Base-by-base conservation (phyloP, 2,329 filamentous ascomycete species). In the Malbranchea zuffiana region DNA sequence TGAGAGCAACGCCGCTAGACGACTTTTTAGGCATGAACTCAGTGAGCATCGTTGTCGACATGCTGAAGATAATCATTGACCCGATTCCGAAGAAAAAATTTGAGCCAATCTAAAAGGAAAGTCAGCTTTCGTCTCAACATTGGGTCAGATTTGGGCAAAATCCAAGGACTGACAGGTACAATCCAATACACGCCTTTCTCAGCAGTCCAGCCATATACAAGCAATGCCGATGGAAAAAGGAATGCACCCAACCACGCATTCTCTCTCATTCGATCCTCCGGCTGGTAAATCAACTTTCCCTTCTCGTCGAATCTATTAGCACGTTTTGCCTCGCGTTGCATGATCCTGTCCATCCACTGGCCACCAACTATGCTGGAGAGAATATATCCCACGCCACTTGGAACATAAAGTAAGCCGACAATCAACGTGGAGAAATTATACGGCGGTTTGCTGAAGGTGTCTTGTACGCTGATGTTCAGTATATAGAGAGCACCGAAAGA, bases 231-330 rank as follows among this genome's bases (percentile, higher is more conserved):
- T 0, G 84, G 84, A 48, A 81, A 87, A 30, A 87, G 47, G 3
- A 75, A 64, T 1, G 78, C 78, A 3, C 79, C 80, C 1, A 87
- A 57, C 79, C 79, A 88, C 2, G 80, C 80, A 52, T 92, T 90
- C 53, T 88, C 80, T 28, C 78, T 69, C 74, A 90, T 82, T 8
- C 84, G 72, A 55, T 92, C 84, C 59, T 90, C 84, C 0, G 84
- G 84, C 2, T 75, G 65, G 50, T 75, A 80, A 6, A 83, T 62
- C 13, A 84, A 63, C 41, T 69, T 71, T 10, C 82, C 82, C 24
- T 72, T 59, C 23, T 69, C 70, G 47, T 84, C 80, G 49, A 78
- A 80, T 16, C 82, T 67, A 8, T 74, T 74, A 0, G 80, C 81
- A 44, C 70, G 77, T n/a, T 62, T 64, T 1, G 84, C 84, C 56